Percentiles rank a stretch among this genome's conserved stretches.
These are phyloP conservation scores for Talaromyces ruber DNA, from an alignment of 495 filamentous ascomycete genomes.

Conservation along the genomic window DNA sequence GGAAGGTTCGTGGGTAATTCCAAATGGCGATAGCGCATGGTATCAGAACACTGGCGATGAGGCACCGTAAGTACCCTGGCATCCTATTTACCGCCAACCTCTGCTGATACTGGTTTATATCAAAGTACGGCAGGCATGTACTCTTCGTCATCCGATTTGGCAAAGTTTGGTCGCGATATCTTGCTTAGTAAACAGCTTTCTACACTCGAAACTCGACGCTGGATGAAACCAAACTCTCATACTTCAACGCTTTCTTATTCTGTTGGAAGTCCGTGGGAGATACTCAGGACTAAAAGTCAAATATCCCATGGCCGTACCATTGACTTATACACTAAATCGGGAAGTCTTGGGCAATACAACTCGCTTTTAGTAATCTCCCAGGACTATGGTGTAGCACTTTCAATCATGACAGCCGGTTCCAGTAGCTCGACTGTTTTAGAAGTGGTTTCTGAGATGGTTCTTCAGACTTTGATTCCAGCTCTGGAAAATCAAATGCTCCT, in stretches of 20 bases:
- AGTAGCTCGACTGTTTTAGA: neutral
- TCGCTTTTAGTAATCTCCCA: constrained; percentile 36
- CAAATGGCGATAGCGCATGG: constrained; percentile 28
- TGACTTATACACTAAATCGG: constrained; percentile 49
- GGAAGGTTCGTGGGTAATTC: constrained; percentile 23
- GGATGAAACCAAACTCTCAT: constrained; percentile 47
- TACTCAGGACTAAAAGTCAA: constrained; percentile 15
- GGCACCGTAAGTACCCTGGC: constrained; percentile 29
- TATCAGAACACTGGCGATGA: constrained; percentile 31
- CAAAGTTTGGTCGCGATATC: constrained; percentile 45
- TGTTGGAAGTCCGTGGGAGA: constrained; percentile 52
- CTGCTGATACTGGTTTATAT: constrained; percentile 8
- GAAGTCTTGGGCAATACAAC: constrained; percentile 37
- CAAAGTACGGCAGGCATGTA: constrained; percentile 48
- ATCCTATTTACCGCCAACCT: neutral
- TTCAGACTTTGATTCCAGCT: neutral
- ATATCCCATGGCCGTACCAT: constrained; percentile 15
- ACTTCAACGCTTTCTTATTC: constrained; percentile 36
- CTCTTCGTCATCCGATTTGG: constrained; percentile 44
- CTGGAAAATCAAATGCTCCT: neutral
- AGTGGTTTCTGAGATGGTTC: neutral
- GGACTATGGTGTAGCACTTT: constrained; percentile 43
- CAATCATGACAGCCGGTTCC: constrained; percentile 34
- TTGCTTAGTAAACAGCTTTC: constrained; percentile 40
- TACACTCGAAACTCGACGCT: constrained; percentile 36